Percentiles rank a stretch among this genome's conserved stretches.
Evolutionary conservation across 768 basidiomycete genomes (phyloP).

Genomic region (Tulasnella sp.): DNA sequence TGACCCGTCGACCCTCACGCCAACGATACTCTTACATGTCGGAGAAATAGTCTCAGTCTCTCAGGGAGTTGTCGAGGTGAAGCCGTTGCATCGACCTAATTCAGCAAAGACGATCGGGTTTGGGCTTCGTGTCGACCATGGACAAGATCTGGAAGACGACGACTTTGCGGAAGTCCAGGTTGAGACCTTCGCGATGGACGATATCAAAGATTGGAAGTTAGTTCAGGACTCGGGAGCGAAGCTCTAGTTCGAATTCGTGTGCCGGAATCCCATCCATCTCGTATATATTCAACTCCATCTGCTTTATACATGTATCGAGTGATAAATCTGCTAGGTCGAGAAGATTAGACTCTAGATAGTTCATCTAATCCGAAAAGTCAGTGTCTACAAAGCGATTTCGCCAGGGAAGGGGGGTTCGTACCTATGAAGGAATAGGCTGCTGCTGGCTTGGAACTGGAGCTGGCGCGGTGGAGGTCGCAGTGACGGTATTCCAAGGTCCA

Average conservation of each 20-base stretch:
- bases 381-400: background rate
- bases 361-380: background rate
- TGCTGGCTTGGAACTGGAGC: background rate
- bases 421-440: background rate
- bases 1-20: conserved; percentile 7
- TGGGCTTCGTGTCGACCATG: background rate
- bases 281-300: too few relatives aligned
- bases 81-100: background rate
- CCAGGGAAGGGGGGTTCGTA: background rate
- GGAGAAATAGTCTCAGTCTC: background rate
- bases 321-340: background rate
- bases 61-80: background rate
- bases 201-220: background rate
- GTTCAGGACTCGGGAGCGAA: background rate
- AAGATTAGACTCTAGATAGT: background rate
- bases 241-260: background rate
- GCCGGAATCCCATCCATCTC: background rate
- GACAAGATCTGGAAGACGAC: background rate
- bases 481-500: conserved; percentile 72
- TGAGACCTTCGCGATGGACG: background rate
- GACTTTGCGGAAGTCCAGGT: background rate
- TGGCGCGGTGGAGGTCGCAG: background rate
- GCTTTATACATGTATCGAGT: too few relatives aligned
- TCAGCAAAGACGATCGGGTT: background rate
- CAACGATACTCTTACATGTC: background rate